Evolutionary conservation across 345 rosid species (phyloP).

Genomic region (Microthlaspi erraticum): DNA sequence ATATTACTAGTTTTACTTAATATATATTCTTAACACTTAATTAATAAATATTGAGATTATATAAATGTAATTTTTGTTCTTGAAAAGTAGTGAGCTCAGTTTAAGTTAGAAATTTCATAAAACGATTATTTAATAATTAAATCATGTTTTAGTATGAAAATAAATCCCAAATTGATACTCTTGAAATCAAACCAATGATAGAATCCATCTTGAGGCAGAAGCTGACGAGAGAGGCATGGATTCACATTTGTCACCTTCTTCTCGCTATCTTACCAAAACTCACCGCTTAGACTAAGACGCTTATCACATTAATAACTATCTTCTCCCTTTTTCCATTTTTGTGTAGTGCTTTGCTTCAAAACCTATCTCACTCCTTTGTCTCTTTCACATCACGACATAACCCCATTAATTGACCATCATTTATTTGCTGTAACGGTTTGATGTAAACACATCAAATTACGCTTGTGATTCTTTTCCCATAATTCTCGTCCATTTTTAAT

Average conservation of each 20-base stretch:
- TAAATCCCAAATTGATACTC: not conserved
- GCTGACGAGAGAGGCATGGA: constrained; percentile 21
- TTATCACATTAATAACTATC: constrained; percentile 35
- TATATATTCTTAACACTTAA: not conserved
- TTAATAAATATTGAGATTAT: not conserved
- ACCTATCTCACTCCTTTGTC: constrained; percentile 32
- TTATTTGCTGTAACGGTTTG: constrained; percentile 32
- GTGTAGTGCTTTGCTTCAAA: constrained; percentile 18
- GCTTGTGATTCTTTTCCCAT: not conserved
- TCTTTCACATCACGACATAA: constrained; percentile 27
- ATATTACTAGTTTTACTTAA: not conserved
- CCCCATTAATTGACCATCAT: constrained; percentile 13
- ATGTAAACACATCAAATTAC: constrained; percentile 10
- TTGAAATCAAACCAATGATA: constrained; percentile 3
- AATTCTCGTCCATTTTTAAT: not conserved
- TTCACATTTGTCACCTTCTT: constrained; percentile 41
- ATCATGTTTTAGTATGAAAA: not conserved
- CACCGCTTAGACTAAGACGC: constrained; percentile 29
- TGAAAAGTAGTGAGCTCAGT: not conserved
- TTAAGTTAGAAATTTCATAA: not conserved
- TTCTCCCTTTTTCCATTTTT: constrained; percentile 20
- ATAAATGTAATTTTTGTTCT: not conserved
- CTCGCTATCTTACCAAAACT: constrained; percentile 42
- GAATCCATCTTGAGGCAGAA: constrained; percentile 22
- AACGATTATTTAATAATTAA: not conserved